Evolutionary conservation across 352 stramenopile species (phyloP).

Genomic region (Globisporangium solare): DNA sequence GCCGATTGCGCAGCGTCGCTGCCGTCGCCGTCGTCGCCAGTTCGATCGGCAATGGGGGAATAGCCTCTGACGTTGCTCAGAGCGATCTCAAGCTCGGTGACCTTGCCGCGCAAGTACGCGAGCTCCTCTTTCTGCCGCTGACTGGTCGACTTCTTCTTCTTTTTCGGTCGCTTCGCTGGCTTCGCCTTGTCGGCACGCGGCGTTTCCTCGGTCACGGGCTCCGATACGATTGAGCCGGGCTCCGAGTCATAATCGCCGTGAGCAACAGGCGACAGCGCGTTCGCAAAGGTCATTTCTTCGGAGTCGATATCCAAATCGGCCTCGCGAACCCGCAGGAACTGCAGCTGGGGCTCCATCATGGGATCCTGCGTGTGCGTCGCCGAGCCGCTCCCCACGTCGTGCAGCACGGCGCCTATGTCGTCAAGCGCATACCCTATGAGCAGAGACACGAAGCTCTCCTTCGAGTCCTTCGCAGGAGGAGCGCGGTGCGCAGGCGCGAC

Average conservation of each 20-base stretch:
- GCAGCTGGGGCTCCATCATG: not conserved
- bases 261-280: no score
- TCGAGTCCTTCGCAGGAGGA: no score
- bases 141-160: slow-evolving; percentile 10
- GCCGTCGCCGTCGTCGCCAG: not conserved
- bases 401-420: not conserved
- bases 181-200: not conserved
- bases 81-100: slow-evolving; percentile 5
- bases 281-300: not conserved
- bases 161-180: not conserved
- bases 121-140: slow-evolving; percentile 14
- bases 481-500: no score
- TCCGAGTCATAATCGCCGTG: slow-evolving; percentile 1
- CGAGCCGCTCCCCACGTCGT: not conserved
- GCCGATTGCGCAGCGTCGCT: no score
- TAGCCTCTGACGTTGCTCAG: not conserved
- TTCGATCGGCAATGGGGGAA: no score
- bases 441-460: no score
- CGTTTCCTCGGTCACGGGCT: not conserved
- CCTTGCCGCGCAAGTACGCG: slow-evolving; percentile 8
- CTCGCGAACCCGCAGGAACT: not conserved
- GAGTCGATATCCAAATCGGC: not conserved
- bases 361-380: no score
- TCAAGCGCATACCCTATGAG: no score
- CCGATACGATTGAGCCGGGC: not conserved